These are phyloP conservation scores for Aethionema arabicum DNA, from an alignment of 345 rosid species.

Conservation along the genomic window DNA sequence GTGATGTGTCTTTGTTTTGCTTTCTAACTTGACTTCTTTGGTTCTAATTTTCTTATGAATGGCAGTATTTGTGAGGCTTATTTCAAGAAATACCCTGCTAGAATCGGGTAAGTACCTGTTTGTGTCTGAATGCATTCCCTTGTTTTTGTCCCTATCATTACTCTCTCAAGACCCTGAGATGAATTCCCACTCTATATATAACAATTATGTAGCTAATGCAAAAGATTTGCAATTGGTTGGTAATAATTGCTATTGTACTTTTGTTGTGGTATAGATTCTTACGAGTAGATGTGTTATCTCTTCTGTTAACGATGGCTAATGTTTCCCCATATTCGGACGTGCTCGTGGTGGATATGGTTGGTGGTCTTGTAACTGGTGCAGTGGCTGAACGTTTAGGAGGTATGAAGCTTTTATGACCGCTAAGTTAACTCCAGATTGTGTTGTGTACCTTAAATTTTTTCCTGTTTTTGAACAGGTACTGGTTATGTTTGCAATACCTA, in stretches of 20 bases:
- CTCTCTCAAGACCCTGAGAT: neutral
- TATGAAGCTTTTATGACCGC: slow-evolving; percentile 25
- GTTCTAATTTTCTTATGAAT: slow-evolving; percentile 17
- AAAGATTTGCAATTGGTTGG: neutral
- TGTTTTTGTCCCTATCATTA: slow-evolving; percentile 3
- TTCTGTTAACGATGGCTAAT: slow-evolving; percentile 85
- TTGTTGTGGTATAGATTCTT: slow-evolving; percentile 52
- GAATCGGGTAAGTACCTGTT: slow-evolving; percentile 61
- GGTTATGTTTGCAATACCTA: slow-evolving; percentile 61
- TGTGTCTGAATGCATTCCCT: neutral
- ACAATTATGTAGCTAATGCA: neutral
- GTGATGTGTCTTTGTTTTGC: neutral
- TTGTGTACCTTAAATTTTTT: neutral
- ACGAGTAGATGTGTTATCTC: slow-evolving; percentile 77
- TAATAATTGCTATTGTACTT: slow-evolving; percentile 14
- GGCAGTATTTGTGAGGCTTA: slow-evolving; percentile 94
- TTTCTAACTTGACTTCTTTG: neutral
- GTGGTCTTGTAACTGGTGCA: slow-evolving; percentile 93
- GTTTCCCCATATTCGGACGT: slow-evolving; percentile 73
- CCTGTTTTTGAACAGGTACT: slow-evolving; percentile 42
- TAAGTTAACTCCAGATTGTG: neutral
- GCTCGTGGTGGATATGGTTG: slow-evolving; percentile 85
- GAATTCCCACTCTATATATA: neutral
- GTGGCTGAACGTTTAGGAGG: slow-evolving; percentile 96
- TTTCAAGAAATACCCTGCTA: slow-evolving; percentile 74